A percentile compares a stretch with the other conserved stretches of the same genome.
These are phyloP conservation scores for Pythium catenulatum DNA, from an alignment of 352 stramenopile species.

Conservation along the genomic window DNA sequence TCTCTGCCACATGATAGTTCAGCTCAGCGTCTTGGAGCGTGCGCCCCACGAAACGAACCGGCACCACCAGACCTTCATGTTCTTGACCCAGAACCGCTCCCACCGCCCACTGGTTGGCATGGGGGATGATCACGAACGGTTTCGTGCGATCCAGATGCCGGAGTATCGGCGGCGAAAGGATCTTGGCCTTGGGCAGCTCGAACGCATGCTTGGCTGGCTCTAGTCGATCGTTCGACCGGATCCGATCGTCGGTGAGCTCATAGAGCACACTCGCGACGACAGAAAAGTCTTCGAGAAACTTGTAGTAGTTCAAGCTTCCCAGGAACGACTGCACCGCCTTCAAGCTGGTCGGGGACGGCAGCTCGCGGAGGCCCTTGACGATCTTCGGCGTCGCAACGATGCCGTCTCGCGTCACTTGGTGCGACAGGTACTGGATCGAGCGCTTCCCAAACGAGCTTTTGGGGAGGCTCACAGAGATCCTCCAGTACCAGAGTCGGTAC, in stretches of 20 bases:
- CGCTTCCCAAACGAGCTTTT: slow-evolving; percentile 49
- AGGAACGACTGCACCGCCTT: slow-evolving; percentile 53
- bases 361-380: neutral
- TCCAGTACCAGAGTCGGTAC: slow-evolving; percentile 51
- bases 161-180: slow-evolving; percentile 36
- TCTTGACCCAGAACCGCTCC: slow-evolving; percentile 60
- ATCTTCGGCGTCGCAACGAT: slow-evolving; percentile 21
- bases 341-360: slow-evolving; percentile 29
- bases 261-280: slow-evolving; percentile 31
- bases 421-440: slow-evolving; percentile 41
- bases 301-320: slow-evolving; percentile 46
- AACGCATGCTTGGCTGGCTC: slow-evolving; percentile 47
- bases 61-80: slow-evolving; percentile 50
- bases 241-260: slow-evolving; percentile 45
- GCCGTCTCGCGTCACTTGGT: slow-evolving; percentile 16
- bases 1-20: slow-evolving; percentile 35
- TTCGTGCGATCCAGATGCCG: slow-evolving; percentile 32
- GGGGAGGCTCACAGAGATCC: slow-evolving; percentile 27
- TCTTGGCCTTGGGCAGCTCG: slow-evolving; percentile 57
- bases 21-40: slow-evolving; percentile 48
- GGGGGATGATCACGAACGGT: slow-evolving; percentile 52
- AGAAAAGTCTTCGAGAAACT: slow-evolving; percentile 52
- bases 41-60: slow-evolving; percentile 46
- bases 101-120: slow-evolving; percentile 52
- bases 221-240: slow-evolving; percentile 5